A percentile compares a stretch with the other conserved stretches of the same genome.
Evolutionary conservation across 495 filamentous ascomycete genomes (phyloP).

Genomic region (Evernia prunastri): DNA sequence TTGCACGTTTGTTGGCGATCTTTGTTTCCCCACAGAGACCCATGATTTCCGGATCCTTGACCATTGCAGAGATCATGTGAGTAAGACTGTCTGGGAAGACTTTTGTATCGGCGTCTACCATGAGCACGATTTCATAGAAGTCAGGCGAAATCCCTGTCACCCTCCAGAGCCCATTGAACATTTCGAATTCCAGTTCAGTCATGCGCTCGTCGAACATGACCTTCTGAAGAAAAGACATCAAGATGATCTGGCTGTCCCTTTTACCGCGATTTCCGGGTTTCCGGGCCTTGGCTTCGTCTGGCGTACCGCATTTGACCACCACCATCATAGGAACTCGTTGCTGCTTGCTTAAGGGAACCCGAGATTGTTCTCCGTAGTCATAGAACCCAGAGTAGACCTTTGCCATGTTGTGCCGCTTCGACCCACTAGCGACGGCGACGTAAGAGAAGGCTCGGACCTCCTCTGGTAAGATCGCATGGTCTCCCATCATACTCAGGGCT

Average conservation of each 20-base stretch:
- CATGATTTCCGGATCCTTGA: slow-evolving; percentile 99
- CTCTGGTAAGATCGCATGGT: slow-evolving; percentile 68
- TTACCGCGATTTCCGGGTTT: slow-evolving; percentile 98
- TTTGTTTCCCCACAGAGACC: slow-evolving; percentile 98
- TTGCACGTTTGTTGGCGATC: slow-evolving; percentile 94
- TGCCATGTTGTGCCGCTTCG: slow-evolving; percentile 98
- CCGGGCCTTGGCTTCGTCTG: slow-evolving; percentile 66
- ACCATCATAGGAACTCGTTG: slow-evolving; percentile 99
- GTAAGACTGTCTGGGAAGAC: slow-evolving; percentile 97
- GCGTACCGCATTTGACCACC: slow-evolving; percentile 92
- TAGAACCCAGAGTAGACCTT: slow-evolving; percentile 98
- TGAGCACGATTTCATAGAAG: slow-evolving; percentile 94
- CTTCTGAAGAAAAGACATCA: slow-evolving; percentile 99
- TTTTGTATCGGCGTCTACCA: slow-evolving; percentile 99
- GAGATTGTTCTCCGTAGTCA: slow-evolving; percentile 78
- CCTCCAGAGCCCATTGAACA: slow-evolving; percentile 99
- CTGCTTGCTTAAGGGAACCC: slow-evolving; percentile 78
- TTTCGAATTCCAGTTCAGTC: slow-evolving; percentile 99
- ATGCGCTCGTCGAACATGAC: slow-evolving; percentile 99
- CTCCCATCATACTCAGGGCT: slow-evolving; percentile 87
- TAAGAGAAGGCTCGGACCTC: slow-evolving; percentile 89
- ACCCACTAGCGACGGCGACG: slow-evolving; percentile 90
- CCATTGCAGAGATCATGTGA: slow-evolving; percentile 98
- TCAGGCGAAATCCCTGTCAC: slow-evolving; percentile 96
- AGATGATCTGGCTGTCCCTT: slow-evolving; percentile 95